Evolutionary conservation across 306 rosid genomes (phyloP).

Genomic region (Malus fusca): DNA sequence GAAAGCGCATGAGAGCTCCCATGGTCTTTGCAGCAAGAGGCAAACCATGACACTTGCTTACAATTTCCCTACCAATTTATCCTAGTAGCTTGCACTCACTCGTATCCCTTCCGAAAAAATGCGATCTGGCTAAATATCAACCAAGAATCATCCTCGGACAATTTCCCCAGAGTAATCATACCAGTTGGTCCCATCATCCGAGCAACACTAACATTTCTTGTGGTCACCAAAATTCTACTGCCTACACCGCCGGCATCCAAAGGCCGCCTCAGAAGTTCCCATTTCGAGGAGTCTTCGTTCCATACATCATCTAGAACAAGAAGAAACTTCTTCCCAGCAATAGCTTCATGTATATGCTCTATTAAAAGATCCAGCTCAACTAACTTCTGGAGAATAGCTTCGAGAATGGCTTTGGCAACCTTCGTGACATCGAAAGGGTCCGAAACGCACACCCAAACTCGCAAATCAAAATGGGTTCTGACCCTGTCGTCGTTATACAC

Average conservation of each 20-base stretch:
- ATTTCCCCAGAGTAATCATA: too few species aligned
- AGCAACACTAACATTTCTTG: too few species aligned
- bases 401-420: background rate
- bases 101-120: too few species aligned
- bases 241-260: background rate
- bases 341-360: background rate
- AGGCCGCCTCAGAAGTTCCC: background rate
- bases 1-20: too few species aligned
- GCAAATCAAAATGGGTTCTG: background rate
- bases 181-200: too few species aligned
- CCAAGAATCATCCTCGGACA: too few species aligned
- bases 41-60: too few species aligned
- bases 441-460: slow-evolving; percentile 7
- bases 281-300: background rate
- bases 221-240: too few species aligned
- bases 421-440: background rate
- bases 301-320: slow-evolving; percentile 5
- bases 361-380: background rate
- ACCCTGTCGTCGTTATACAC: background rate
- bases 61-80: too few species aligned
- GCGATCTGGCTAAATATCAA: too few species aligned
- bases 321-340: background rate
- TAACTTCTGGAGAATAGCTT: background rate
- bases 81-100: too few species aligned
- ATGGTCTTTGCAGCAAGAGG: too few species aligned